Evolutionary conservation across 2,329 filamentous ascomycete species (phyloP), one percentile per base, ranked within the genome.

Genomic region (Pseudogymnoascus sp.): DNA sequence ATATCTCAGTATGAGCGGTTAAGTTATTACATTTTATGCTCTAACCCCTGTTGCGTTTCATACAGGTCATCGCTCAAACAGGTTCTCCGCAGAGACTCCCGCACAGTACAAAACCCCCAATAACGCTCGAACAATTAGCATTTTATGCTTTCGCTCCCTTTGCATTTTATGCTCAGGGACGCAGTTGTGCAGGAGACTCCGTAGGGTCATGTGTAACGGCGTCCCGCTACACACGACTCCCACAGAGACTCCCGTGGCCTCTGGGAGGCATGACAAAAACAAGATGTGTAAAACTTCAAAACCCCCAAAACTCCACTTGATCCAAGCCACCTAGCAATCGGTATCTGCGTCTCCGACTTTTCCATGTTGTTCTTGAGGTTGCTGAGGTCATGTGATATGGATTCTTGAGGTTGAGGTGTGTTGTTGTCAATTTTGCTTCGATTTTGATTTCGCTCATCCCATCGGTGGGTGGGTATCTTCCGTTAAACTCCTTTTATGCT

Each of bases 101-200:
- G 28, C 16, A 55, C 14, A 19, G 9, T 33, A 33, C 28, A 55
- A n/a, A 55, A 22, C 2, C 16, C 9, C 28, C 49, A 55, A 22
- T 16, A 19, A 55, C 16, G 9, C 28, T 14, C 28, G 35, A 30
- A 33, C 5, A 35, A 55, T 22, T 35, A 55, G 28, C 49, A 55
- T 22, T 33, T 55, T 33, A 55, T 55, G 28, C 49, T 55, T 35
- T 55, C 49, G 49, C 49, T 33, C 28, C 28, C 49, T 33, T 55
- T 55, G 49, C 11, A 55, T 33, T 55, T 55, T 22, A 33, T 55
- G 49, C 49, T 55, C 49, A 55, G 49, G 49, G 49, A 55, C 49
- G 49, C 49, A 33, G n/a, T 33, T 33, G 49, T 33, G 45, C 8
- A 30, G 25, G 12, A 52, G 23, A 16, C 14, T 16, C 25, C 30